These are phyloP conservation scores for Raddia distichophylla DNA, from an alignment of 176 grass and related monocot species.

Conservation along the genomic window DNA sequence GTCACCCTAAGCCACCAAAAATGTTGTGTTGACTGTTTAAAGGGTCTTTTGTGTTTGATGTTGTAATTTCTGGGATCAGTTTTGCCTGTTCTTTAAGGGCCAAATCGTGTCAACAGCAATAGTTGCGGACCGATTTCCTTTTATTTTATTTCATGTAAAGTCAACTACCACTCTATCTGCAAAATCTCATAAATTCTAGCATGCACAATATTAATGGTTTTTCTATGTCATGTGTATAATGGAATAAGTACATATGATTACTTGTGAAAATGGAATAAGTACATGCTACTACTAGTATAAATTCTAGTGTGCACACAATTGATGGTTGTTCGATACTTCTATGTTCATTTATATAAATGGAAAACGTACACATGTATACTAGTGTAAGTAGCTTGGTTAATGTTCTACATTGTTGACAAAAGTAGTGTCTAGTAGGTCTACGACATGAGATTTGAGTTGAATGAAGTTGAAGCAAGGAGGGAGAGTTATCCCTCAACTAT, in stretches of 20 bases:
- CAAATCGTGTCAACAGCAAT: no score
- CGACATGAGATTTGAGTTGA: constrained; percentile 98
- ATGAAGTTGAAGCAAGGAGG: constrained; percentile 96
- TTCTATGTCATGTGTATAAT: constrained; percentile 9
- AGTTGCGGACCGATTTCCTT: no score
- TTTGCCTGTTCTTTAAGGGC: no score
- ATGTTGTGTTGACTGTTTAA: no score
- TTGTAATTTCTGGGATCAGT: no score
- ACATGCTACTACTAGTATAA: constrained; percentile 1
- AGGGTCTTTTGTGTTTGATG: no score
- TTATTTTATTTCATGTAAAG: background rate
- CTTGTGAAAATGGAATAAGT: constrained; percentile 1
- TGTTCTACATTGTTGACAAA: constrained; percentile 30
- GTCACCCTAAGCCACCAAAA: no score
- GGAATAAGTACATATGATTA: constrained; percentile 1
- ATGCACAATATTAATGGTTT: background rate
- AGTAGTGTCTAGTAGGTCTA: constrained; percentile 63
- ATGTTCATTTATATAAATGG: background rate
- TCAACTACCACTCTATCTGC: background rate
- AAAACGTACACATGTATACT: constrained; percentile 5
- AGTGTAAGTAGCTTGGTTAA: constrained; percentile 24
- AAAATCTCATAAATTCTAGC: background rate
- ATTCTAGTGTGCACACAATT: no score
- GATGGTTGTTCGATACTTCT: no score
- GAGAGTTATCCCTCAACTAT: constrained; percentile 97